phyloP scores from a whole-genome alignment of 768 basidiomycete genomes.

The Plicaturopsis crispa region DNA sequence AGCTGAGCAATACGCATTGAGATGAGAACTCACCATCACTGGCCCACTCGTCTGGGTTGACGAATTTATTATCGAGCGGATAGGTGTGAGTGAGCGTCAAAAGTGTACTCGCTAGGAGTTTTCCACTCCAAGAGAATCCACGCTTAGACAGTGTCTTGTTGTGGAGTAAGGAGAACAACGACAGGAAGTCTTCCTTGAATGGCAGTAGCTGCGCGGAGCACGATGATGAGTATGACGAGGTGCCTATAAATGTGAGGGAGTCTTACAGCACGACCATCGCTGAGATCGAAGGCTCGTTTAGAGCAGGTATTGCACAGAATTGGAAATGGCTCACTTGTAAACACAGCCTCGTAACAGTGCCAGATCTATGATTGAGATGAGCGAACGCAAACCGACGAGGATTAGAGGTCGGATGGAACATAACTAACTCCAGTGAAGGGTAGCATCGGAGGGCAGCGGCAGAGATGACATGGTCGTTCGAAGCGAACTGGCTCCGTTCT shows the following conservation, averaged over 20 bases:
- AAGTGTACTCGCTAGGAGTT: constrained; percentile 64
- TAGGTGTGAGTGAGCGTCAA: constrained; percentile 76
- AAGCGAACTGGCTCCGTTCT: constrained; percentile 75
- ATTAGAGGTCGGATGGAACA: not conserved
- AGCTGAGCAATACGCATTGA: no score
- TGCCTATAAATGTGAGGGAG: not conserved
- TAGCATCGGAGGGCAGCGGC: constrained; percentile 73
- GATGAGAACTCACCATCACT: constrained; percentile 53
- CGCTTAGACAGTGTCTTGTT: constrained; percentile 72
- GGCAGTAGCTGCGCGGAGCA: constrained; percentile 43
- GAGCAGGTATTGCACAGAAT: not conserved
- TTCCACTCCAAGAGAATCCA: constrained; percentile 76
- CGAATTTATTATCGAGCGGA: constrained; percentile 73
- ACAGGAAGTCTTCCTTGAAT: constrained; percentile 54
- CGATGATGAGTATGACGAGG: constrained; percentile 2
- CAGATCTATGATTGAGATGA: constrained; percentile 41
- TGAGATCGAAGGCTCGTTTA: constrained; percentile 12
- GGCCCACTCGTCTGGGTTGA: constrained; percentile 70
- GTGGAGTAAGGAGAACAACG: constrained; percentile 55
- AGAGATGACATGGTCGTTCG: constrained; percentile 64
- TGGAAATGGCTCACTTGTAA: constrained; percentile 49
- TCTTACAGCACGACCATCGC: constrained; percentile 57
- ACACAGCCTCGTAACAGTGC: constrained; percentile 76
- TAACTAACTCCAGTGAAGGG: constrained; percentile 77
- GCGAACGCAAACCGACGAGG: no score